Evolutionary conservation across 2,329 filamentous ascomycete genomes (phyloP), one percentile per base, ranked within the genome.

Genomic region (Fusarium equiseti): DNA sequence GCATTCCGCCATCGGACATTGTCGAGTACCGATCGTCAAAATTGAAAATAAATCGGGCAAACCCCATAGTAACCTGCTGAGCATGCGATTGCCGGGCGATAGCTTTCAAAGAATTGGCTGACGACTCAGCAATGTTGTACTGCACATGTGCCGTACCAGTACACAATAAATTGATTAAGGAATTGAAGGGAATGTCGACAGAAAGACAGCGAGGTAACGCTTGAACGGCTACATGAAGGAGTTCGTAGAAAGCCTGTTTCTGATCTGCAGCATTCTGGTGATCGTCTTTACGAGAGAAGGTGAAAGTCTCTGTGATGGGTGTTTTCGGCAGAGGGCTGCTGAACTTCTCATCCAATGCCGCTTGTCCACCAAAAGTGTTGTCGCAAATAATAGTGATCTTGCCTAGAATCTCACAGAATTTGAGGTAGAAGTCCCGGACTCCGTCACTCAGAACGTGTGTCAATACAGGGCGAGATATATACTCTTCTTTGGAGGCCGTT

Each of bases 1-100:
- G 89, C 91, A 99, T 96, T 4, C 96, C 96, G 32, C 97, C 96
- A 76, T 99, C 96, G 12, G 95, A 97, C 90, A 98, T 98, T 32
- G 96, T 98, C 2, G 95, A 94, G 79, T 99, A 99, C 26, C 95
- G 90, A 72, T 97, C 95, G 79, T 99, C 97, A 78, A 98, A 99
- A 73, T 96, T 97, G 83, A 99, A 99, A 56, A 99, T 99, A 81
- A 98, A 99, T 27, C 95, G 88, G 40, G 96, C 93, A 81, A 99
- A 99, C 0, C 96, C 95, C 81, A 97, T 97, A 1, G 95, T 97
- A 5, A 99, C 96, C 79, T 96, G 93, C 73, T 99, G 94, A 1
- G 96, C 95, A 80, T 97, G 92, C 10, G 92, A 93, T 76, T 99
- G 96, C 32, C 93, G 88, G 13, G 97, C 96, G 75, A 99, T 99